Evolutionary conservation across 2,329 filamentous ascomycete genomes (phyloP).

Genomic region (Curvularia verruculosa): DNA sequence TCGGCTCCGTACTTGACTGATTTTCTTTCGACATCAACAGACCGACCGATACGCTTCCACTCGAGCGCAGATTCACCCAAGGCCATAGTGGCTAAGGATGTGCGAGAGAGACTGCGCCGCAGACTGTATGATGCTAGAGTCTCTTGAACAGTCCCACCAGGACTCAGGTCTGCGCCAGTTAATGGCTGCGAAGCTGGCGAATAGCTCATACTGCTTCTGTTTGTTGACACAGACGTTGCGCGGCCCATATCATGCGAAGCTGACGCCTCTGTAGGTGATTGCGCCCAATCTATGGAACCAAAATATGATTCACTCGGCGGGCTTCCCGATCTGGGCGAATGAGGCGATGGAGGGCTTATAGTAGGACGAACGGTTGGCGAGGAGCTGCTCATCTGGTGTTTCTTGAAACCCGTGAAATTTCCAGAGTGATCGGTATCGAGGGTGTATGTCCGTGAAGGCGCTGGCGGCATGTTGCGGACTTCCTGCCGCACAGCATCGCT

Average conservation of each 20-base stretch:
- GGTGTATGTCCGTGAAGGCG: constrained; percentile 36
- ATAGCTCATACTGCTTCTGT: constrained; percentile 21
- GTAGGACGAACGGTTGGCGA: constrained; percentile 20
- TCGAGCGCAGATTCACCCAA: constrained; percentile 37
- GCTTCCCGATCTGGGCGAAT: constrained; percentile 22
- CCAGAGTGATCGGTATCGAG: constrained; percentile 33
- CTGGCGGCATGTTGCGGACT: constrained; percentile 32
- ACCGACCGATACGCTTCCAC: constrained; percentile 37
- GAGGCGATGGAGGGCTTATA: constrained; percentile 16
- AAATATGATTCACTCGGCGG: constrained; percentile 26
- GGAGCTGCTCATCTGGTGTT: constrained; percentile 19
- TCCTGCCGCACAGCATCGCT: constrained; percentile 39
- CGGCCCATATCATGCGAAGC: constrained; percentile 8
- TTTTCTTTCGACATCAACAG: constrained; percentile 37
- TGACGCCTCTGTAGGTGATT: constrained; percentile 13
- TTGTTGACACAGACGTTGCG: constrained; percentile 31
- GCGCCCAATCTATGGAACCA: constrained; percentile 22
- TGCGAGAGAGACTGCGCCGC: constrained; percentile 24
- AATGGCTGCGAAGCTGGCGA: constrained; percentile 20
- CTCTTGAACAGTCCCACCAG: constrained; percentile 33
- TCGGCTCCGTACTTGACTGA: constrained; percentile 16
- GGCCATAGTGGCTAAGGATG: constrained; percentile 32
- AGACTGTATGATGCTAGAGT: constrained; percentile 17
- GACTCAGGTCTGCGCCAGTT: constrained; percentile 17
- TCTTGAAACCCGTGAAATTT: constrained; percentile 24